These are phyloP conservation scores for Lentinula detonsa DNA, from an alignment of 768 basidiomycete genomes.

Conservation along the genomic window DNA sequence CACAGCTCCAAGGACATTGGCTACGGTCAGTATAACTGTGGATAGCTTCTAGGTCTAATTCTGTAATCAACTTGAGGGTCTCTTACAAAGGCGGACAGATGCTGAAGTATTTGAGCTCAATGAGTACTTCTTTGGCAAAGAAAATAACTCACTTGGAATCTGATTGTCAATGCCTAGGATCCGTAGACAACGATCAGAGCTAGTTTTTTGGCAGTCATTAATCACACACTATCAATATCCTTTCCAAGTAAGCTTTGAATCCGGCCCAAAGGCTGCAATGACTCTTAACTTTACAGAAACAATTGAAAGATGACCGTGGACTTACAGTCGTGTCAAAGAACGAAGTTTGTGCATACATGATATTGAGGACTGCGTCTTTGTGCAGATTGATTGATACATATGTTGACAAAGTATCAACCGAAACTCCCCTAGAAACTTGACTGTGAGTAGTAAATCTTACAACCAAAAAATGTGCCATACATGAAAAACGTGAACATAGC, in stretches of 20 bases:
- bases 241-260: slow-evolving; percentile 42
- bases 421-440: slow-evolving; percentile 32
- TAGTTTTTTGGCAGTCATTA: not conserved
- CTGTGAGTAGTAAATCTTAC: not conserved
- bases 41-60: not conserved
- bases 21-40: slow-evolving; percentile 43
- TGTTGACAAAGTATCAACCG: slow-evolving; percentile 51
- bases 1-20: slow-evolving; percentile 47
- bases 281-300: not conserved
- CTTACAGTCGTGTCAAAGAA: slow-evolving; percentile 69
- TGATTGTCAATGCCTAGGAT: slow-evolving; percentile 50
- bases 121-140: not conserved
- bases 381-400: slow-evolving; percentile 62
- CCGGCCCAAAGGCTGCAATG: slow-evolving; percentile 46
- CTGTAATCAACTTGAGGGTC: not conserved
- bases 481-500: slow-evolving; percentile 48
- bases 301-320: not conserved
- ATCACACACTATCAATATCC: slow-evolving; percentile 51
- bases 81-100: slow-evolving; percentile 52
- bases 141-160: slow-evolving; percentile 36
- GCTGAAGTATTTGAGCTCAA: slow-evolving; percentile 22
- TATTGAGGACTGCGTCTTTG: slow-evolving; percentile 44
- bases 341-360: slow-evolving; percentile 68
- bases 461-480: slow-evolving; percentile 25
- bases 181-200: not conserved